A percentile compares a stretch with the other conserved stretches of the same genome.
These are phyloP conservation scores for Lactarius sp. DNA, from an alignment of 768 basidiomycete genomes.

Conservation along the genomic window DNA sequence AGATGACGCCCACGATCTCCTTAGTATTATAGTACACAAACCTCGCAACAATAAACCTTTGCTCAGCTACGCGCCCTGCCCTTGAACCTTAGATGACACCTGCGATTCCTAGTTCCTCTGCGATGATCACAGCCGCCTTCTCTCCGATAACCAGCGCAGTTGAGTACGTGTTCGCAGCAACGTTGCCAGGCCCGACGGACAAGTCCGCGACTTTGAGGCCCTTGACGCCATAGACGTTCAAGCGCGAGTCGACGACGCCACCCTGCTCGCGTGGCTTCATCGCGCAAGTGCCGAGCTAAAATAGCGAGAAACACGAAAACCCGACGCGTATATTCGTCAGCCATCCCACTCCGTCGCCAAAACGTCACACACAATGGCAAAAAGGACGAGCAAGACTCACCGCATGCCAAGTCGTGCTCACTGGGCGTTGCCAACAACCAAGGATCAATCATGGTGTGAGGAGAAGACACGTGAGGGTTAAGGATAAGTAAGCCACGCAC, in stretches of 20 bases:
- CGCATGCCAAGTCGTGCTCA: slow-evolving; percentile 15
- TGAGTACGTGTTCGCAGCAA: slow-evolving; percentile 42
- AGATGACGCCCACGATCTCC: not conserved
- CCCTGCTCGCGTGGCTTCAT: slow-evolving; percentile 57
- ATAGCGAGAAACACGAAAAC: not conserved
- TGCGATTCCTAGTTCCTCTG: slow-evolving; percentile 43
- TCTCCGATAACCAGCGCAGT: slow-evolving; percentile 48
- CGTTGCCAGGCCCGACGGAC: slow-evolving; percentile 39
- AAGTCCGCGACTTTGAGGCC: slow-evolving; percentile 53
- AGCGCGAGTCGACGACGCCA: slow-evolving; percentile 57
- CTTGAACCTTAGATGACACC: slow-evolving; percentile 34
- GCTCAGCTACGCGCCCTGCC: too few relatives aligned
- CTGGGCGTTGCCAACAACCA: not conserved
- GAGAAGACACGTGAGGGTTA: not conserved
- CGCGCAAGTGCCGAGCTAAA: slow-evolving; percentile 58
- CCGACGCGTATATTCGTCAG: not conserved
- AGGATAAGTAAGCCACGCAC: slow-evolving; percentile 12
- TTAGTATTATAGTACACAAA: too few relatives aligned
- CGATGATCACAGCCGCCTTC: slow-evolving; percentile 57
- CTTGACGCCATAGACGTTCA: slow-evolving; percentile 58
- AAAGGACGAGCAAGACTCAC: not conserved
- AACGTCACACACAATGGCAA: too few relatives aligned
- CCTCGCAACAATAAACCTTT: too few relatives aligned
- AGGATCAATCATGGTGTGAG: not conserved
- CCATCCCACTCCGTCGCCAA: too few relatives aligned